Base-by-base conservation (phyloP, 2,329 filamentous ascomycete genomes). In the Aspergillus piperis region DNA sequence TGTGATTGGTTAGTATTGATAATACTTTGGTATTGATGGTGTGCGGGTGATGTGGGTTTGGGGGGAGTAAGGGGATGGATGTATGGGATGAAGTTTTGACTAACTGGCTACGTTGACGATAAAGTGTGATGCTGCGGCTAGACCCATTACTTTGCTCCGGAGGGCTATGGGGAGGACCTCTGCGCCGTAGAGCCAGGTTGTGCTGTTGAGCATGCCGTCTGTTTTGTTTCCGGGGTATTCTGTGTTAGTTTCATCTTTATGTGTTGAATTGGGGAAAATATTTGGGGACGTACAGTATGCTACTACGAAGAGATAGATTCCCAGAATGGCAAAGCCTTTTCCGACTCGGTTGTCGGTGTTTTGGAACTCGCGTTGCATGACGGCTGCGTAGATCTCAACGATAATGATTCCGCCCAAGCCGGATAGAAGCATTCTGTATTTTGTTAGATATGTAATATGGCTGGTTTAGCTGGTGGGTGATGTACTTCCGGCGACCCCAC, bases 311-410 rank as follows among this genome's bases (percentile, higher is more conserved):
- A 86, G 73, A 61, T 86, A 87, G 25, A 87, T 86, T 0, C 84
- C 84, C 1, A 86, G 72, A 27, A 87, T 80, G 0, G 84, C 82
- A 66, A 86, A 87, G 0, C 83, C 84, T 66, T 87, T 86, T 39
- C 84, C 84, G 27, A 85, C 67, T 4, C 73, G 72, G 67, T 86
- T 86, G 59, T 83, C 69, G 0, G 81, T 84, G 61, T 83, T 75
- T 66, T 86, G 83, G 67, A 86, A 87, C 49, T 80, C 70, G 27
- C 77, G 76, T 70, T 86, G 84, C 83, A 87, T 86, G 44, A 86
- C 80, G 1, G 84, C 82, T 0, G 83, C 78, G 64, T 86, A 87
- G 55, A 86, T 85, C 65, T 86, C 83, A 51, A 84, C 80, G n/a
- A 85, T 11, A 13, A 86, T 75, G 44, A 86, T 78, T 1, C 82